These are phyloP conservation scores for Quercus berberidifolia DNA, from an alignment of 306 rosid species.

Conservation along the genomic window DNA sequence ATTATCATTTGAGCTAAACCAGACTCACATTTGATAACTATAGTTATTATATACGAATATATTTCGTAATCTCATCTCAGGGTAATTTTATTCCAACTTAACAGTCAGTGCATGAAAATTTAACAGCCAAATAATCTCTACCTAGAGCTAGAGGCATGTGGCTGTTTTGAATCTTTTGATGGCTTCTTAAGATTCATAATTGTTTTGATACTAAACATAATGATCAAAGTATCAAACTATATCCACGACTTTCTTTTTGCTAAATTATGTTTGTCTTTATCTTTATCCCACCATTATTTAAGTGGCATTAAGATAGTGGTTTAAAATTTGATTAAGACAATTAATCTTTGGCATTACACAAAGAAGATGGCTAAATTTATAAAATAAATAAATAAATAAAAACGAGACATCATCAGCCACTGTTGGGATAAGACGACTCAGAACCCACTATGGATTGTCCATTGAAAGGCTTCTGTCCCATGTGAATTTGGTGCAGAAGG, in stretches of 20 bases:
- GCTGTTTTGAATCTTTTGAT: too few relatives aligned
- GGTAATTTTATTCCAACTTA: too few relatives aligned
- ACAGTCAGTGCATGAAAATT: too few relatives aligned
- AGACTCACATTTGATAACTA: too few relatives aligned
- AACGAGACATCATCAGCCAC: not conserved
- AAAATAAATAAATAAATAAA: not conserved
- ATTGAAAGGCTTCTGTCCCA: slow-evolving; percentile 14
- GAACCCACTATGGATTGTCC: slow-evolving; percentile 24
- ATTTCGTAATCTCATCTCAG: too few relatives aligned
- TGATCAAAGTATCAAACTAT: not conserved
- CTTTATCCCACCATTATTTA: not conserved
- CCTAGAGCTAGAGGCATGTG: too few relatives aligned
- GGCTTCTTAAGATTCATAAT: not conserved
- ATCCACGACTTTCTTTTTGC: not conserved
- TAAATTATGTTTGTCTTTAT: not conserved
- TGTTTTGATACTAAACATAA: not conserved
- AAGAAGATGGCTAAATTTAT: not conserved
- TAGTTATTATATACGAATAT: too few relatives aligned
- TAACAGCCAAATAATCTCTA: too few relatives aligned
- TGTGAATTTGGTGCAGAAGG: slow-evolving; percentile 19
- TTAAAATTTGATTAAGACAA: not conserved
- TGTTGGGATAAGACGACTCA: slow-evolving; percentile 23
- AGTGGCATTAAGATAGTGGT: not conserved
- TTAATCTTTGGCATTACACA: not conserved
- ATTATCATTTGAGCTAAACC: too few relatives aligned